phyloP scores from a whole-genome alignment of 2,329 filamentous ascomycete species.

The Coniosporium tulheliwenetii region DNA sequence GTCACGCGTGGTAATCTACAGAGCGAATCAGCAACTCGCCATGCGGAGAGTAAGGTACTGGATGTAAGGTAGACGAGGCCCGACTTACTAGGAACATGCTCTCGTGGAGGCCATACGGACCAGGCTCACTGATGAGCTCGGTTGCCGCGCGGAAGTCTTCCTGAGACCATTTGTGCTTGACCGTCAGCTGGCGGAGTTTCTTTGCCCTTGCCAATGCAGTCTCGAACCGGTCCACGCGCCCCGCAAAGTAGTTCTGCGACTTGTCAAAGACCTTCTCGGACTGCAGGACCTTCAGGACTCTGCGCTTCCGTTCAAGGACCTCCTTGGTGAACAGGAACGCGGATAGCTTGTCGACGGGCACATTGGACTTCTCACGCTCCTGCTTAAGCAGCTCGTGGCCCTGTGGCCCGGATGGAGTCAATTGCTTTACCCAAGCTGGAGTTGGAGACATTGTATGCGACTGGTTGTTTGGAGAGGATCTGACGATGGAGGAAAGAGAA shows the following conservation, averaged over 20 bases:
- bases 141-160: slow-evolving; percentile 51
- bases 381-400: slow-evolving; percentile 52
- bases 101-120: slow-evolving; percentile 58
- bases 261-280: slow-evolving; percentile 62
- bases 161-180: slow-evolving; percentile 49
- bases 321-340: slow-evolving; percentile 55
- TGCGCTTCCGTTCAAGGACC: slow-evolving; percentile 42
- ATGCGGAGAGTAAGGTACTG: too few relatives aligned
- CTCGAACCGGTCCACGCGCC: slow-evolving; percentile 53
- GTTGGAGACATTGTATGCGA: slow-evolving; percentile 18
- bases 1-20: slow-evolving; percentile 48
- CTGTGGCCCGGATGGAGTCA: slow-evolving; percentile 51
- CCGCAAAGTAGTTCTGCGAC: slow-evolving; percentile 60
- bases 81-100: slow-evolving; percentile 47
- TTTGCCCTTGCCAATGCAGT: slow-evolving; percentile 56
- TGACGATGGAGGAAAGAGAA: too few relatives aligned
- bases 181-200: slow-evolving; percentile 48
- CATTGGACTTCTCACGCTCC: slow-evolving; percentile 51
- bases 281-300: slow-evolving; percentile 48
- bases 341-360: slow-evolving; percentile 52
- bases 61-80: neutral
- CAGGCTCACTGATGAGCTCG: slow-evolving; percentile 57
- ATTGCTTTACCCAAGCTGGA: slow-evolving; percentile 50
- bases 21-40: neutral
- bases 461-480: too few relatives aligned